Conservation (phyloP, 2,329 filamentous ascomycete genomes). For the Pseudocercospora macadamiae region DNA sequence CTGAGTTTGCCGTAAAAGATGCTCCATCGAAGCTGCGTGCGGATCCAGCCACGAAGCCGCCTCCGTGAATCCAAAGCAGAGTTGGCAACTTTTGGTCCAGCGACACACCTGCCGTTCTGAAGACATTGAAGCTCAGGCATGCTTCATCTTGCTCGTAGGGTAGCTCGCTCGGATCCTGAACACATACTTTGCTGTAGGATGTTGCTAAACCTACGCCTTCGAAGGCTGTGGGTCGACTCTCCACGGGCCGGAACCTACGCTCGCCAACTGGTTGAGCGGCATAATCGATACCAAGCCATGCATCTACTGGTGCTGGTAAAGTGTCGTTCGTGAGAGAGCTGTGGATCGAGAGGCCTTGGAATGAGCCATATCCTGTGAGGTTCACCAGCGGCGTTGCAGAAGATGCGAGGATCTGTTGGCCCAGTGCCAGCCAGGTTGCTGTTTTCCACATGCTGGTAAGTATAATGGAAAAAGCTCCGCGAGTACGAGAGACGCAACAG, state of each 20-base stretch:
- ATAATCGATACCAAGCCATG: conserved; percentile 48
- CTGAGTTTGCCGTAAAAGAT: conserved; percentile 59
- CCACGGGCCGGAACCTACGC: conserved; percentile 54
- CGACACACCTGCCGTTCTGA: conserved; percentile 44
- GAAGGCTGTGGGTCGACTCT: conserved; percentile 33
- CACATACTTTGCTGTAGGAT: conserved; percentile 26
- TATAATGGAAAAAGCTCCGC: not conserved
- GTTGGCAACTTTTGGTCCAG: conserved; percentile 53
- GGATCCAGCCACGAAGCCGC: conserved; percentile 54
- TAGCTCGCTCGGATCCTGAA: conserved; percentile 15
- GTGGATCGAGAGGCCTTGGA: conserved; percentile 23
- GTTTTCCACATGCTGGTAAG: conserved; percentile 10
- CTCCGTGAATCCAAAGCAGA: conserved; percentile 64
- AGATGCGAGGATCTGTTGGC: conserved; percentile 22
- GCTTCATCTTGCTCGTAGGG: conserved; percentile 48
- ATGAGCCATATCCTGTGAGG: conserved; percentile 20
- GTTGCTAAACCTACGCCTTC: conserved; percentile 11
- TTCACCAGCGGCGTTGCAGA: conserved; percentile 14
- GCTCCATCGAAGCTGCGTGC: conserved; percentile 62
- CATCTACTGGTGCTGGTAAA: conserved; percentile 25
- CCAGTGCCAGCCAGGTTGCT: conserved; percentile 33
- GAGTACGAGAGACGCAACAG: not conserved
- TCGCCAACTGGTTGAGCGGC: conserved; percentile 49
- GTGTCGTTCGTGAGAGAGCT: conserved; percentile 17
- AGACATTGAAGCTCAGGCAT: conserved; percentile 63